These are phyloP conservation scores for Sugiyamaella floridensis DNA, from an alignment of 805 yeast species.

Conservation along the genomic window DNA sequence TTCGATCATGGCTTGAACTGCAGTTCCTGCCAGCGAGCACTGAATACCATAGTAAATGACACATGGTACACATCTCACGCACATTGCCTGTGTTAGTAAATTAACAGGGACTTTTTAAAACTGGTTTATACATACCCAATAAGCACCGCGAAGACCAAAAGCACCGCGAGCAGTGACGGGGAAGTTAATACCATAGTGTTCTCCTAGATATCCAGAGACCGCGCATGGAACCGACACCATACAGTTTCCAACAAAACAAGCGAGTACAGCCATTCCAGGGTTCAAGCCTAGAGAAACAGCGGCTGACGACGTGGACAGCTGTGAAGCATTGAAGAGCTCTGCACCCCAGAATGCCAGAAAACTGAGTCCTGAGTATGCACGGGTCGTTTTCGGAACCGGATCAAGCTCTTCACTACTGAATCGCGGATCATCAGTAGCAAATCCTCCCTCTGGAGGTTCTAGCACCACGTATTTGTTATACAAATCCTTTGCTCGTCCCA, in stretches of 20 bases:
- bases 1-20: slow-evolving; percentile 71
- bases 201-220: slow-evolving; percentile 38
- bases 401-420: background rate
- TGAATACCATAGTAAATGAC: slow-evolving; percentile 85
- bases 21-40: slow-evolving; percentile 76
- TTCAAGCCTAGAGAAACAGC: slow-evolving; percentile 67
- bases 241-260: slow-evolving; percentile 13
- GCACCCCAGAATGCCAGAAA: slow-evolving; percentile 83
- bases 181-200: slow-evolving; percentile 73
- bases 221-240: slow-evolving; percentile 12
- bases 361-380: slow-evolving; percentile 36
- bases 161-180: slow-evolving; percentile 78
- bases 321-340: slow-evolving; percentile 81
- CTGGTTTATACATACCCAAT: slow-evolving; percentile 41
- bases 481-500: background rate
- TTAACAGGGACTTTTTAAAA: background rate
- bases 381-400: background rate
- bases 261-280: slow-evolving; percentile 14
- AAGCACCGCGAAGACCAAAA: slow-evolving; percentile 79
- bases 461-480: background rate
- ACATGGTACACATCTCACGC: slow-evolving; percentile 55
- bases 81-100: slow-evolving; percentile 26
- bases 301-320: slow-evolving; percentile 87
- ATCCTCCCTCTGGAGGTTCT: background rate
- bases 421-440: background rate